phyloP scores from a whole-genome alignment of 129 eudicot genomes.

The Chrysanthemum seticuspe region DNA sequence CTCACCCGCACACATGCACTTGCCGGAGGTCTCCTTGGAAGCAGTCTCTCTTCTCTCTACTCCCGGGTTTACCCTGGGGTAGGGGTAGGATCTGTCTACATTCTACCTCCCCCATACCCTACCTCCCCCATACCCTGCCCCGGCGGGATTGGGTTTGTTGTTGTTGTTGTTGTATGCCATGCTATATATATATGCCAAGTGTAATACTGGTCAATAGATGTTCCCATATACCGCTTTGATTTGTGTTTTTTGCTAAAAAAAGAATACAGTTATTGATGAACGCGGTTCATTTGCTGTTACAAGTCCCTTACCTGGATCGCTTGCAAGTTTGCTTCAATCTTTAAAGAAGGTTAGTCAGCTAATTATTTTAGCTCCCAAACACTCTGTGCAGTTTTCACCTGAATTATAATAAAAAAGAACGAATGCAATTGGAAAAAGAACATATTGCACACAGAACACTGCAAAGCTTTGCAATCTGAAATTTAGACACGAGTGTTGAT shows the following conservation, averaged over 20 bases:
- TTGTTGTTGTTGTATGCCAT: no score
- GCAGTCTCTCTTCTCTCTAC: no score
- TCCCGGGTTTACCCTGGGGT: no score
- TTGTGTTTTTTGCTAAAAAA: conserved; percentile 35
- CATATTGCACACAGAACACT: not conserved
- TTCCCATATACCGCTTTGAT: conserved; percentile 14
- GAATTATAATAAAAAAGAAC: not conserved
- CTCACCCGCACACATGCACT: no score
- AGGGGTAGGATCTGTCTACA: no score
- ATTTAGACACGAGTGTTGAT: conserved; percentile 13
- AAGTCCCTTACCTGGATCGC: conserved; percentile 78
- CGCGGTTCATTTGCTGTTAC: conserved; percentile 83
- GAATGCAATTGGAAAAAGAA: not conserved
- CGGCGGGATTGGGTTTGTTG: no score
- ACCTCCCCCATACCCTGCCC: no score
- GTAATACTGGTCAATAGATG: not conserved
- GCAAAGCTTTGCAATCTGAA: conserved; percentile 6
- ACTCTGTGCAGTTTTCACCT: not conserved
- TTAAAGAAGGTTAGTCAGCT: conserved; percentile 59
- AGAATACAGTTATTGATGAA: conserved; percentile 84
- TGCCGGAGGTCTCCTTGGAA: no score
- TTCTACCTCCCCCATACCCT: no score
- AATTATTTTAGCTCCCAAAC: conserved; percentile 13
- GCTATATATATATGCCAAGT: conserved; percentile 6
- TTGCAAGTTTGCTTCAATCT: conserved; percentile 58